A percentile compares a stretch with the other conserved stretches of the same genome.
phyloP scores from a whole-genome alignment of 1,284 basidiomycete genomes.

The Cutaneotrichosporon spelunceum region DNA sequence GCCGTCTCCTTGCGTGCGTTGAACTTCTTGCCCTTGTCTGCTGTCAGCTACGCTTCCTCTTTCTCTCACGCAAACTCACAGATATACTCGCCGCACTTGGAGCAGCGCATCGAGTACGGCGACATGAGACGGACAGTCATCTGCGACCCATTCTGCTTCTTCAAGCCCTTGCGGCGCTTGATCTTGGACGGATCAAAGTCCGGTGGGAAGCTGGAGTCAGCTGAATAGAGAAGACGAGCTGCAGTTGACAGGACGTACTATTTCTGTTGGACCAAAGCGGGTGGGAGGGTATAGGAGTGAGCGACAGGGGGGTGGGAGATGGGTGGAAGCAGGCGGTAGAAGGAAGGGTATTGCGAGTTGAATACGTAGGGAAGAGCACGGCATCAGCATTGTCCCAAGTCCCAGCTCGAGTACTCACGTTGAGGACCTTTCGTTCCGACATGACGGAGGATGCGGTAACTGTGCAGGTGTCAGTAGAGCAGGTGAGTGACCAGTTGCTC shows the following conservation, averaged over 20 bases:
- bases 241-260: slow-evolving; percentile 6
- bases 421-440: slow-evolving; percentile 84
- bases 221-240: background rate
- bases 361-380: background rate
- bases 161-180: slow-evolving; percentile 72
- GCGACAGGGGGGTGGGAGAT: background rate
- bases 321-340: background rate
- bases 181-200: slow-evolving; percentile 98
- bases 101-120: slow-evolving; percentile 96
- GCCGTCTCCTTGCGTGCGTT: slow-evolving; percentile 98
- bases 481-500: background rate
- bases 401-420: slow-evolving; percentile 54
- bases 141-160: slow-evolving; percentile 67
- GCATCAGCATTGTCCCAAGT: slow-evolving; percentile 17
- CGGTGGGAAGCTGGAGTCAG: slow-evolving; percentile 51
- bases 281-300: background rate
- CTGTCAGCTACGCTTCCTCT: background rate
- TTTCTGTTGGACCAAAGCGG: slow-evolving; percentile 4
- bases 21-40: slow-evolving; percentile 91
- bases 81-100: slow-evolving; percentile 95
- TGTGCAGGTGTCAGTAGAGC: too few species aligned
- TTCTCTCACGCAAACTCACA: slow-evolving; percentile 58
- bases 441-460: slow-evolving; percentile 51
- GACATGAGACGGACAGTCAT: slow-evolving; percentile 98
- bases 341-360: background rate